phyloP scores from a whole-genome alignment of 2,329 filamentous ascomycete species.

The Magnaporthales sp. region DNA sequence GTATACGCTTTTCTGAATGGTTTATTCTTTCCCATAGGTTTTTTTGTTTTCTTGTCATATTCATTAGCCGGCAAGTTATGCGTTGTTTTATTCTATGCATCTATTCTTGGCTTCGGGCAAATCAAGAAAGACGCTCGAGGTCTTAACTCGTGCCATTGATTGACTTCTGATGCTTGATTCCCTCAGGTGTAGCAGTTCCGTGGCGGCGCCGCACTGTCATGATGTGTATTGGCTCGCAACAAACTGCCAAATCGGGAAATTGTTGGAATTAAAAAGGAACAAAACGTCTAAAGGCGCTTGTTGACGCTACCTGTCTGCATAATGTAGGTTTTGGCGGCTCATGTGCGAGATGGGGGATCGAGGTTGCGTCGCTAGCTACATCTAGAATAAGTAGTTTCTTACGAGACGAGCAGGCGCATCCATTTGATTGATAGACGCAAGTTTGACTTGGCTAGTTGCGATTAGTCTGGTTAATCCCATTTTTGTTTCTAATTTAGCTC shows the following conservation, averaged over 20 bases:
- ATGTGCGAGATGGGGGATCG: not conserved
- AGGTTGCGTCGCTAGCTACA: not conserved
- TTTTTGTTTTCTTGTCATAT: not conserved
- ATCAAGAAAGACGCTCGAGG: not conserved
- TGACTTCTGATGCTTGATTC: not conserved
- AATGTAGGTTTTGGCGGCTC: not conserved
- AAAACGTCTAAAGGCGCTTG: not conserved
- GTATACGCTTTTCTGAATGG: not conserved
- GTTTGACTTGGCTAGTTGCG: not conserved
- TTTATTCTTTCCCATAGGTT: not conserved
- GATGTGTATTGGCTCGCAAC: not conserved
- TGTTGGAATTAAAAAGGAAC: not conserved
- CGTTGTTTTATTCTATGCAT: not conserved
- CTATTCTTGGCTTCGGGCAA: not conserved
- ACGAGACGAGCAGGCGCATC: not conserved
- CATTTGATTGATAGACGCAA: not conserved
- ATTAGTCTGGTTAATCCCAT: not conserved
- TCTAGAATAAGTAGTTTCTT: not conserved
- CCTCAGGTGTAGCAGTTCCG: too few species aligned
- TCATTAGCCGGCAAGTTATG: conserved; percentile 1
- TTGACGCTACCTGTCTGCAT: not conserved
- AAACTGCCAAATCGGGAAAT: not conserved
- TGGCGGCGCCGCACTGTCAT: not conserved
- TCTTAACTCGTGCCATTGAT: not conserved
- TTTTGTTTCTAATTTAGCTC: not conserved